Evolutionary conservation across 805 yeast species (phyloP), one percentile per base, ranked within the genome.

Genomic region (Candida dajiaensis): DNA sequence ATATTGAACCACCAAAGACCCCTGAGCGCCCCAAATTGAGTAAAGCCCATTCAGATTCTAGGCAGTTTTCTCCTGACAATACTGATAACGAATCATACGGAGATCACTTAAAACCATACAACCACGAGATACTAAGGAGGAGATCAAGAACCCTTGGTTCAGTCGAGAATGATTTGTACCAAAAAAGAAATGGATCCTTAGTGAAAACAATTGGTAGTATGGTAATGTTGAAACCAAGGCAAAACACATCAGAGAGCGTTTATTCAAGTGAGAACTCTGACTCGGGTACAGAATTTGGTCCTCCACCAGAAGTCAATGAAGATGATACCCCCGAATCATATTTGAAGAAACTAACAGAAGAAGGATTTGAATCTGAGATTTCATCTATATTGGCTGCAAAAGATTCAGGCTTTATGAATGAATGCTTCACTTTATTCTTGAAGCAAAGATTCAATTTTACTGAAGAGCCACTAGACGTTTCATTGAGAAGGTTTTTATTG

Each of bases 381-480:
- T 57, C 66, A 2, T 51, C 61, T 0, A 56, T 68, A n/a, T 52
- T 69, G 16, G 53, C 67, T 3, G 50, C 50, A 9, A 58, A 56
- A 15, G 58, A 62, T 18, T 61, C 62, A 25, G 49, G 41, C 2
- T 68, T 63, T 38, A 50, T 56, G 42, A 48, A 50, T 3, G 46
- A 50, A 1, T 66, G 70, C 47, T 49, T 70, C 16, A 38, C 45
- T 7, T 41, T 48, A 18, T 69, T 55, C 42, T 49, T 70, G n/a
- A 38, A 46, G 0, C 52, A 54, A 15, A 66, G 61, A 41, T 80
- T 81, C 54, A 69, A 77, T 44, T 81, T 85, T 48, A 39, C 54
- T 3, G 67, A 67, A 22, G 77, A 76, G 50, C 85, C 94, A 0
- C 55, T 85, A 16, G 94, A 85, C 55, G 67, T 85, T 48, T 72